phyloP scores from a whole-genome alignment of 345 rosid species.

The Toxicodendron radicans region DNA sequence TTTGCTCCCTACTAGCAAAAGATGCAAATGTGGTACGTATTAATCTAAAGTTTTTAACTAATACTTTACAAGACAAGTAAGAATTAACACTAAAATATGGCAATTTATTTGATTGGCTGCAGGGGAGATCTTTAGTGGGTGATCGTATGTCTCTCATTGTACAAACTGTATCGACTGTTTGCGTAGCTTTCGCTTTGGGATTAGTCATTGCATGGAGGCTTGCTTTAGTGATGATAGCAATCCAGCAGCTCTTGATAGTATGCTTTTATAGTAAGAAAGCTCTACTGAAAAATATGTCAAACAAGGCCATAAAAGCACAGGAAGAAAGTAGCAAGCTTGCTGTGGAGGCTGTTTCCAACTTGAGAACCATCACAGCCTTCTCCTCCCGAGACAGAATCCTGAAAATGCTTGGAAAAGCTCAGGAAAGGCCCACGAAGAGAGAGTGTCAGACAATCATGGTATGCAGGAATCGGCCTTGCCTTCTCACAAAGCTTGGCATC shows the following conservation, averaged over 20 bases:
- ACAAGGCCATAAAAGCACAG: slow-evolving; percentile 53
- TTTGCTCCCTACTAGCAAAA: slow-evolving; percentile 65
- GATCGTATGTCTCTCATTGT: slow-evolving; percentile 49
- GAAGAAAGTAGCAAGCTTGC: slow-evolving; percentile 62
- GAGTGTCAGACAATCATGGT: slow-evolving; percentile 57
- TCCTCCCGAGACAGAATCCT: slow-evolving; percentile 64
- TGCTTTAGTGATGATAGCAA: slow-evolving; percentile 58
- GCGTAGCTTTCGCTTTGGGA: slow-evolving; percentile 58
- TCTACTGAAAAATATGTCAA: slow-evolving; percentile 44
- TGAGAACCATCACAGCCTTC: slow-evolving; percentile 60
- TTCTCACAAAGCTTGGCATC: slow-evolving; percentile 38
- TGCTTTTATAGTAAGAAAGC: slow-evolving; percentile 43
- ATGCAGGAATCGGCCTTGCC: slow-evolving; percentile 55
- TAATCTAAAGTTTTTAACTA: neutral
- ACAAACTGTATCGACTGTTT: slow-evolving; percentile 54
- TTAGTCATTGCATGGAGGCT: slow-evolving; percentile 61
- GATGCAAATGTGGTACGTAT: slow-evolving; percentile 66
- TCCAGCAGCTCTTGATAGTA: slow-evolving; percentile 46
- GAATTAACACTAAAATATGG: too few relatives aligned
- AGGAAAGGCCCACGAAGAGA: slow-evolving; percentile 48
- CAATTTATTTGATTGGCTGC: too few relatives aligned
- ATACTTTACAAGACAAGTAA: too few relatives aligned
- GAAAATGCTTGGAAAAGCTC: slow-evolving; percentile 48
- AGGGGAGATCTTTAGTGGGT: slow-evolving; percentile 57
- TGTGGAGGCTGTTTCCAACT: slow-evolving; percentile 56